Evolutionary conservation across 2,329 filamentous ascomycete species (phyloP).

Genomic region (Trichoderma aggressivum): DNA sequence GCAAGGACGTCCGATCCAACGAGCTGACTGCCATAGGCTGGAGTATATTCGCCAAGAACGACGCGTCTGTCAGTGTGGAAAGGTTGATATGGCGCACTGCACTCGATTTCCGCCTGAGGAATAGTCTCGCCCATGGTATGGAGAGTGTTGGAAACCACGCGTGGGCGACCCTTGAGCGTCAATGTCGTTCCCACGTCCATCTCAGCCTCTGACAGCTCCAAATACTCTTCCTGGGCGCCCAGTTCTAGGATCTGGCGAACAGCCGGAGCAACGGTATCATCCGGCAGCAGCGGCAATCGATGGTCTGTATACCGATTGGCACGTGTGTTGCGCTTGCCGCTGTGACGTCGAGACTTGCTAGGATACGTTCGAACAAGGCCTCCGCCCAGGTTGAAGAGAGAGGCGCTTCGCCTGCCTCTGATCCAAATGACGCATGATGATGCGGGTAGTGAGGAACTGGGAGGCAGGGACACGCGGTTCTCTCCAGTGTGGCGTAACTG

Average conservation of each 20-base stretch:
- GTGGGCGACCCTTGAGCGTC: constrained; percentile 44
- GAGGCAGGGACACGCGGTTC: constrained; percentile 68
- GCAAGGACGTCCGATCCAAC: constrained; percentile 40
- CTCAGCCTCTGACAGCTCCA: constrained; percentile 52
- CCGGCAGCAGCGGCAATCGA: constrained; percentile 60
- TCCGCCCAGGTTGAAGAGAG: constrained; percentile 62
- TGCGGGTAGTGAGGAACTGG: constrained; percentile 50
- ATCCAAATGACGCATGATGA: constrained; percentile 64
- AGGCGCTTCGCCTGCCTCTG: constrained; percentile 57
- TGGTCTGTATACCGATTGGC: constrained; percentile 63
- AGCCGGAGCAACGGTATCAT: constrained; percentile 54
- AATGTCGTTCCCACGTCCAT: constrained; percentile 54
- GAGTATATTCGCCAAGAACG: constrained; percentile 64
- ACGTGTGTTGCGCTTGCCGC: constrained; percentile 51
- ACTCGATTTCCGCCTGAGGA: constrained; percentile 84
- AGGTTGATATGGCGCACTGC: constrained; percentile 90
- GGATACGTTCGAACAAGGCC: constrained; percentile 66
- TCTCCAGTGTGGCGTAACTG: constrained; percentile 72
- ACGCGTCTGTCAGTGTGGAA: constrained; percentile 91
- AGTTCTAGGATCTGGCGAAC: constrained; percentile 51
- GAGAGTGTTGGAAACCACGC: constrained; percentile 31
- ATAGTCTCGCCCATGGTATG: constrained; percentile 59
- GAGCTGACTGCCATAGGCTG: constrained; percentile 31
- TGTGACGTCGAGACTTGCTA: constrained; percentile 53
- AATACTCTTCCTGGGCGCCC: constrained; percentile 52